phyloP scores from a whole-genome alignment of 495 filamentous ascomycete species.

The Xylaria grammica region DNA sequence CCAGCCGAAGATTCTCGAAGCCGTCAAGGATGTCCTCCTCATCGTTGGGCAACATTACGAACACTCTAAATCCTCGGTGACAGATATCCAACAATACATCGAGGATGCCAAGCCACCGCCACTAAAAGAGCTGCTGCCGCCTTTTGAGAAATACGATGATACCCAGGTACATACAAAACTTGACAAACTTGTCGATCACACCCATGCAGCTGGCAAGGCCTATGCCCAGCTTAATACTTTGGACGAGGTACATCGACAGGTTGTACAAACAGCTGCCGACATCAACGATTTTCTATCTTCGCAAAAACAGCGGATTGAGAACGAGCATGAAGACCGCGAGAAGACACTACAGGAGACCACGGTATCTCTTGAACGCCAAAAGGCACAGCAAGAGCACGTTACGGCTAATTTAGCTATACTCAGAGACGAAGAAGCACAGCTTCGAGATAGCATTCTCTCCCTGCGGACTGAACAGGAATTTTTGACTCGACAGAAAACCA shows the following conservation, averaged over 20 bases:
- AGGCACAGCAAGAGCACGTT: constrained; percentile 78
- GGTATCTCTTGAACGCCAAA: constrained; percentile 76
- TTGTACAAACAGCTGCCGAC: constrained; percentile 82
- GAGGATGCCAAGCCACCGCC: constrained; percentile 53
- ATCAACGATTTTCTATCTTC: constrained; percentile 83
- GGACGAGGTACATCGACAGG: constrained; percentile 87
- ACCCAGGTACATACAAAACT: constrained; percentile 73
- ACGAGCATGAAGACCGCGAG: constrained; percentile 79
- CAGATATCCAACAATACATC: constrained; percentile 59
- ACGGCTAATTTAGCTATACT: constrained; percentile 73
- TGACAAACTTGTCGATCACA: constrained; percentile 78
- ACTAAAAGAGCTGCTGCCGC: constrained; percentile 41
- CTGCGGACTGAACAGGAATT: constrained; percentile 73
- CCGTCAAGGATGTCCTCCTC: constrained; percentile 79
- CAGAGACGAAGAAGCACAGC: constrained; percentile 51
- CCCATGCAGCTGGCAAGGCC: constrained; percentile 59
- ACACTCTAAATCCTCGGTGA: constrained; percentile 58
- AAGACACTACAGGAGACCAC: constrained; percentile 82
- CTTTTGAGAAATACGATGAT: constrained; percentile 51
- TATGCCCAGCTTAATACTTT: constrained; percentile 73
- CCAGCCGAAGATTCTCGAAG: constrained; percentile 82
- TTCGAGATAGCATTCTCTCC: constrained; percentile 45
- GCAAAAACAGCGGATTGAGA: constrained; percentile 77
- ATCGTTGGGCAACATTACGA: constrained; percentile 84
- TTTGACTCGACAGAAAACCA: constrained; percentile 72